Conservation (phyloP, 139 green algal genomes). For the Tetradesmus obliquus region DNA sequence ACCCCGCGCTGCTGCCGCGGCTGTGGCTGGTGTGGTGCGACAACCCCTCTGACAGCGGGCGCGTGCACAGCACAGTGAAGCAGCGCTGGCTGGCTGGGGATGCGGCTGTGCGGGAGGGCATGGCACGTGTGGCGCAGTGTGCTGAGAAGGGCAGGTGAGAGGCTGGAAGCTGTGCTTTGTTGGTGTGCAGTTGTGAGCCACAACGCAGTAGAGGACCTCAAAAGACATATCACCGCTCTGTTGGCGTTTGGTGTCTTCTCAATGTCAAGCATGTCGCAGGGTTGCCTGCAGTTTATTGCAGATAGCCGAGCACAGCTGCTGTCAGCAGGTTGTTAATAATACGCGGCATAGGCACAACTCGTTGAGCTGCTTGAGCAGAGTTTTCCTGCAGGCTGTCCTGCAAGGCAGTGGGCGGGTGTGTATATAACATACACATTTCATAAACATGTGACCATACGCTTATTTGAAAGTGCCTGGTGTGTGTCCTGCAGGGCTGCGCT, state of each 20-base stretch:
- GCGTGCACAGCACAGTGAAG: constrained; percentile 78
- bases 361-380: too few relatives aligned
- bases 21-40: constrained; percentile 78
- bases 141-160: constrained; percentile 66
- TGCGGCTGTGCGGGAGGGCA: constrained; percentile 55
- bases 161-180: background rate
- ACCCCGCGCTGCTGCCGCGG: constrained; percentile 65
- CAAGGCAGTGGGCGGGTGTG: too few relatives aligned
- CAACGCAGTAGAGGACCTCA: background rate
- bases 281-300: too few relatives aligned
- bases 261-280: background rate
- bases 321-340: too few relatives aligned
- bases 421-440: too few relatives aligned
- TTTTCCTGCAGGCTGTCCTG: too few relatives aligned
- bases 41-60: constrained; percentile 82
- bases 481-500: constrained; percentile 55
- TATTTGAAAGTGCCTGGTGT: background rate
- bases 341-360: too few relatives aligned
- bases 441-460: too few relatives aligned
- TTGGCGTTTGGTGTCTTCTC: background rate
- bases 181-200: background rate
- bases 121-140: constrained; percentile 73
- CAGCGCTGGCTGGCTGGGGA: constrained; percentile 81
- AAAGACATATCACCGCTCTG: background rate
- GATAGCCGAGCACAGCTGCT: too few relatives aligned